Base-by-base conservation (phyloP, 257 asterid species). In the Jacaranda copaia region DNA sequence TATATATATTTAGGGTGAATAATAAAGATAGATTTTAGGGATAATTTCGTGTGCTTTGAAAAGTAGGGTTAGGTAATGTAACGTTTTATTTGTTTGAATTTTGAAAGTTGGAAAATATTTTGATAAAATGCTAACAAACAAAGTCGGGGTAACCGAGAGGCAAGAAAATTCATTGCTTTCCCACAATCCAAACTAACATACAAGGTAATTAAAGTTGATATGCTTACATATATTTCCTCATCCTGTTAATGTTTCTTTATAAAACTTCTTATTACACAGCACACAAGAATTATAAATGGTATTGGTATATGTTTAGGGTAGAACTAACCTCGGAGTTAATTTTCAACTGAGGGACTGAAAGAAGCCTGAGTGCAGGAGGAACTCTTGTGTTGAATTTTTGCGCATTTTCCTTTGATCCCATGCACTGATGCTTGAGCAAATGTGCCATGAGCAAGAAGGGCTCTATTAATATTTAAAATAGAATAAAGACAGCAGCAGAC, bases 261-360 rank as follows among this genome's bases (percentile, higher is more conserved):
- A 81, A 80, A 81, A 75, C 60, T 58, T 76, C 81, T 75, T 81
- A 83, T 76, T 81, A 73, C 80, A 73, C 70, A 43, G 73, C 89
- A 83, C 75, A 74, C 78, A 73, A 77, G 68, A 77, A 80, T 74
- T 65, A 63, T 71, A 72, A 76, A 79, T 81, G 68, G 53, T 72
- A 71, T 39, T 69, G 64, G 71, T 71, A 51, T 6, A 70, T 68
- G 68, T 8, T 60, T 32, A 42, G 70, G 75, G 74, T 74, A 45
- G 66, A 69, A 77, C 61, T 43, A 49, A 66, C 76, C 61, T 55
- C 77, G 49, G 57, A 74, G 80, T 72, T 81, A 42, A 80, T 84
- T 80, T 53, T 81, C 48, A 77, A 84, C 32, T 25, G 32, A 25
- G 32, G 38, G 74, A 53, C 40, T 20, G 36, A 56, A 70, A 25